A percentile compares a stretch with the other conserved stretches of the same genome.
phyloP scores from a whole-genome alignment of 1,139 yeast genomes.

The Kurtzmaniella quercitrusa region DNA sequence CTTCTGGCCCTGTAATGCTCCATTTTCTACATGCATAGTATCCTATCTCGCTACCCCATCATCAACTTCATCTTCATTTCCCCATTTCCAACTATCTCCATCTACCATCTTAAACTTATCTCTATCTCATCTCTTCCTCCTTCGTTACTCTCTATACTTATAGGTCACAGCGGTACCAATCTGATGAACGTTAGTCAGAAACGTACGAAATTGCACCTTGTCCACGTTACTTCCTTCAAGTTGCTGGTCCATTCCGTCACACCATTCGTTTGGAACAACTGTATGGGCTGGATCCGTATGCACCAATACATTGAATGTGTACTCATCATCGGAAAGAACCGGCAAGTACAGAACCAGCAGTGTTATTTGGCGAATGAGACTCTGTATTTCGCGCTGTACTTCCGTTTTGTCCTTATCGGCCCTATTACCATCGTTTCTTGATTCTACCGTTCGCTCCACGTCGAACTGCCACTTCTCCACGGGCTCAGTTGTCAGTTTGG shows the following conservation, averaged over 20 bases:
- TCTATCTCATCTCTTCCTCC: background rate
- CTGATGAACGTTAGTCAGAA: constrained; percentile 64
- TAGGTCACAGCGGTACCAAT: constrained; percentile 80
- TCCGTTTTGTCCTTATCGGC: constrained; percentile 36
- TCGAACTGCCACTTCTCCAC: constrained; percentile 89
- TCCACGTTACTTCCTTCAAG: constrained; percentile 55
- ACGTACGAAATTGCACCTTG: constrained; percentile 64
- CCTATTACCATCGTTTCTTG: constrained; percentile 11
- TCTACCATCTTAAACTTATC: too few relatives aligned
- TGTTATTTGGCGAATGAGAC: constrained; percentile 83
- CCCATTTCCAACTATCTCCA: background rate
- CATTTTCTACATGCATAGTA: background rate
- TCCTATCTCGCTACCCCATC: background rate
- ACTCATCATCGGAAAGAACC: constrained; percentile 56
- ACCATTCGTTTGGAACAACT: constrained; percentile 78
- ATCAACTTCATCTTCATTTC: background rate
- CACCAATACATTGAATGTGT: constrained; percentile 83
- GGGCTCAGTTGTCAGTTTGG: constrained; percentile 61
- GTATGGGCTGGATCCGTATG: constrained; percentile 66
- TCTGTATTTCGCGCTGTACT: constrained; percentile 73
- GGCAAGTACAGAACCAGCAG: constrained; percentile 88
- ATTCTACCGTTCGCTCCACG: constrained; percentile 34
- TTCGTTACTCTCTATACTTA: constrained; percentile 23
- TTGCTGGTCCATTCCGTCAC: constrained; percentile 61
- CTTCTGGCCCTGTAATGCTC: too few relatives aligned